Evolutionary conservation across 345 rosid species (phyloP), one percentile per base, ranked within the genome.

Genomic region (Populus davidiana): DNA sequence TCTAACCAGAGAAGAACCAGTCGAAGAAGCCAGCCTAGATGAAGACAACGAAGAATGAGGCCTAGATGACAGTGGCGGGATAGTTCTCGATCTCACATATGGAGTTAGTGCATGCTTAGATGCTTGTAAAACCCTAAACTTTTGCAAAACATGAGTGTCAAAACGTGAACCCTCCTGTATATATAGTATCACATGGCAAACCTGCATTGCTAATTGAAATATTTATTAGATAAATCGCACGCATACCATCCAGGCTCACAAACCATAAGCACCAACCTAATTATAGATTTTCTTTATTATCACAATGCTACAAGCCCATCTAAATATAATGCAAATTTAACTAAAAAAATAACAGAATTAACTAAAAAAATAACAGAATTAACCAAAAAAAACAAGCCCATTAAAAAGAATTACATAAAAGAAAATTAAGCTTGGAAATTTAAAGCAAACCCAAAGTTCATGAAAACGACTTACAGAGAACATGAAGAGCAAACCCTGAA

Each of bases 401-500:
- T 41, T 41, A 25, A 18, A 54, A 54, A 21, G 25, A 54, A 54
- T 54, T 8, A 7, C 21, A 54, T 21, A 54, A 54, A 71, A 50
- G 52, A 67, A 67, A n/a, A n/a, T 35, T 50, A 47, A 38, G 17
- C 20, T 61, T 47, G 20, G 27, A 43, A 71, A 66, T 21, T 20
- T 8, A 2, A 54, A 54, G 8, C 23, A 54, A 54, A 54, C 21
- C 8, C 61, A 29, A 47, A 61, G 65, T 27, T 1, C 23, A 6
- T 23, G 5, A 16, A 50, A 29, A 20, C 14, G 83, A 86, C 98
- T 93, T 88, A 91, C 94, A 69, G 98, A 88, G 84, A 91, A 93
- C 93, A 93, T 91, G 78, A 93, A 90, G 52, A 93, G 91, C 92
- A 91, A 78, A 20, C 96, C 96, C 83, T 90, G 93, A 73, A 93